These are phyloP conservation scores for Xylariaceae sp. DNA, from an alignment of 2,329 filamentous ascomycete species.

Conservation along the genomic window DNA sequence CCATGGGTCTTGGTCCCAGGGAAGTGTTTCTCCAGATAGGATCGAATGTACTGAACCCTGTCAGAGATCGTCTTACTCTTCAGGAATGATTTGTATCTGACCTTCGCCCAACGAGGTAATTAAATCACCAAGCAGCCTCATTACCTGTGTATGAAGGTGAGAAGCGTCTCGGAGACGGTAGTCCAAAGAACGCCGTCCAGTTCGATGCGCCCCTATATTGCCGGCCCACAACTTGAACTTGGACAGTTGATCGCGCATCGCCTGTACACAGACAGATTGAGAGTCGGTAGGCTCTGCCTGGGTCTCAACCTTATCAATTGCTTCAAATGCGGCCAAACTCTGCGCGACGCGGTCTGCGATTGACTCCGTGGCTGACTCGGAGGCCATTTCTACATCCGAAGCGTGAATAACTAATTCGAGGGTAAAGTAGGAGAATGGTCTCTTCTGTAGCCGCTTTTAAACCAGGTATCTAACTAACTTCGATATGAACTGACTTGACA, in stretches of 20 bases:
- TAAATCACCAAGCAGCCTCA: slow-evolving; percentile 25
- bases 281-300: not conserved
- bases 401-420: too few species aligned
- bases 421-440: too few species aligned
- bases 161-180: slow-evolving; percentile 24
- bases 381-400: slow-evolving; percentile 1
- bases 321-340: slow-evolving; percentile 12
- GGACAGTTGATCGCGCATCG: slow-evolving; percentile 12
- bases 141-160: slow-evolving; percentile 22
- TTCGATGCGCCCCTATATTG: slow-evolving; percentile 23
- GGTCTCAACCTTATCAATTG: not conserved
- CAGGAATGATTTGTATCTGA: not conserved
- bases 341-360: slow-evolving; percentile 13
- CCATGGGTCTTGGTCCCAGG: slow-evolving; percentile 10
- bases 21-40: slow-evolving; percentile 12
- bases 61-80: not conserved
- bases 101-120: slow-evolving; percentile 11
- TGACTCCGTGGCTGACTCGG: not conserved
- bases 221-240: slow-evolving; percentile 23
- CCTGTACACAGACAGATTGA: not conserved
- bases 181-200: slow-evolving; percentile 21
- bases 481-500: too few species aligned
- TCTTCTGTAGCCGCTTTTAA: too few species aligned
- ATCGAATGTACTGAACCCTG: slow-evolving; percentile 5
- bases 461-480: too few species aligned